These are phyloP conservation scores for Globisporangium paddicum DNA, from an alignment of 352 stramenopile genomes.

Conservation along the genomic window DNA sequence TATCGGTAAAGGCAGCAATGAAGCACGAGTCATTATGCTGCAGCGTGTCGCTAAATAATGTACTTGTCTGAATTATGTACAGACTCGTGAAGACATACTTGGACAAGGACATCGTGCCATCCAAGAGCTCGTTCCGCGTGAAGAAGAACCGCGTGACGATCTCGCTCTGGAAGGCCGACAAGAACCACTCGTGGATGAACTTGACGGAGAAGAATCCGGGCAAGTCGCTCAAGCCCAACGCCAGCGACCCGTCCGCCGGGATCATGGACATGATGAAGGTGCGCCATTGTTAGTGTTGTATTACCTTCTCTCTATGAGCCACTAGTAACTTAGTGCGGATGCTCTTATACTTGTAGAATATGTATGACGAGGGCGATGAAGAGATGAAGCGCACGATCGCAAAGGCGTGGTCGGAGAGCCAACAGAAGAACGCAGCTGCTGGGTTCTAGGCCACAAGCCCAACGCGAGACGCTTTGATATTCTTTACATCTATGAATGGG, in stretches of 20 bases:
- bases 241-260: slow-evolving; percentile 63
- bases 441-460: background rate
- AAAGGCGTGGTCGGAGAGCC: slow-evolving; percentile 84
- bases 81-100: slow-evolving; percentile 72
- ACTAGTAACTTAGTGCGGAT: background rate
- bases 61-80: background rate
- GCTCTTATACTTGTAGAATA: slow-evolving; percentile 40
- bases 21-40: too few relatives aligned
- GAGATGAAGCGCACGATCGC: slow-evolving; percentile 89
- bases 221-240: slow-evolving; percentile 39
- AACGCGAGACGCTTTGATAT: background rate
- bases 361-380: slow-evolving; percentile 87
- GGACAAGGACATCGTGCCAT: slow-evolving; percentile 77
- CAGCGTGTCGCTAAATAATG: background rate
- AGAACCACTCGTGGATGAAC: slow-evolving; percentile 77
- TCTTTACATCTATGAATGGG: background rate
- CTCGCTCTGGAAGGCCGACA: slow-evolving; percentile 68
- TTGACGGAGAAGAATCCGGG: slow-evolving; percentile 78
- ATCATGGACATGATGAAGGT: slow-evolving; percentile 93
- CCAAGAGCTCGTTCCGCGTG: slow-evolving; percentile 72
- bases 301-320: background rate
- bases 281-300: background rate
- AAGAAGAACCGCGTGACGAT: slow-evolving; percentile 88
- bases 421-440: slow-evolving; percentile 49
- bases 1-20: slow-evolving; percentile 26